These are phyloP conservation scores for Pterocarpus macrocarpus DNA, from an alignment of 306 rosid genomes.

Conservation along the genomic window DNA sequence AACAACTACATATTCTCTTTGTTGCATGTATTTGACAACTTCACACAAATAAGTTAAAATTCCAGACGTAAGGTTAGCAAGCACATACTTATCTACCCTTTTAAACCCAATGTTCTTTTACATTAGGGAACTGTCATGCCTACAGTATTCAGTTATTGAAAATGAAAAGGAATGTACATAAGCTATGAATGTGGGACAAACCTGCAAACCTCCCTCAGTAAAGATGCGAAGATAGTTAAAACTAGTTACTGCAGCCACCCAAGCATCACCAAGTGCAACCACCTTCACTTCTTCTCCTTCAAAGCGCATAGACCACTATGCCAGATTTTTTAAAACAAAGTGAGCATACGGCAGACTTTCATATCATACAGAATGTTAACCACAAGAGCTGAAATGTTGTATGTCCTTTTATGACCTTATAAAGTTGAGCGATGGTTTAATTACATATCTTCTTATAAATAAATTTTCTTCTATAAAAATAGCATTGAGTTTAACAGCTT, in stretches of 20 bases:
- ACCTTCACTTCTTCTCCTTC: constrained; percentile 96
- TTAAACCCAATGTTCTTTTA: constrained; percentile 13
- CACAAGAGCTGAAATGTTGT: constrained; percentile 10
- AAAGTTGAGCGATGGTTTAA: constrained; percentile 18
- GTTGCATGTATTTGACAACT: constrained; percentile 2
- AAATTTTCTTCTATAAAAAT: constrained; percentile 22
- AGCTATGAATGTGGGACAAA: constrained; percentile 44
- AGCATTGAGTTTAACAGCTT: not conserved
- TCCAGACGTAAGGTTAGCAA: not conserved
- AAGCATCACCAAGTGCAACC: constrained; percentile 83
- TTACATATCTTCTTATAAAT: not conserved
- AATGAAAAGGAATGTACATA: not conserved
- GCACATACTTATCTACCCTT: constrained; percentile 28
- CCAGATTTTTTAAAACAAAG: constrained; percentile 43
- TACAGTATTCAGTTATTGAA: constrained; percentile 20
- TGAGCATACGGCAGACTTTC: constrained; percentile 41
- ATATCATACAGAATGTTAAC: constrained; percentile 18
- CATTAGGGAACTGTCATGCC: not conserved
- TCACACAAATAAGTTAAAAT: not conserved
- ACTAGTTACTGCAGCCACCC: constrained; percentile 96
- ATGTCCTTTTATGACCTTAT: not conserved
- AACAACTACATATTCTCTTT: not conserved
- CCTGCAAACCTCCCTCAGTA: constrained; percentile 95
- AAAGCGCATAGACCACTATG: constrained; percentile 96
- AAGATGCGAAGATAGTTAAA: constrained; percentile 91